phyloP scores from a whole-genome alignment of 257 asterid genomes.

The Scutellaria minor region DNA sequence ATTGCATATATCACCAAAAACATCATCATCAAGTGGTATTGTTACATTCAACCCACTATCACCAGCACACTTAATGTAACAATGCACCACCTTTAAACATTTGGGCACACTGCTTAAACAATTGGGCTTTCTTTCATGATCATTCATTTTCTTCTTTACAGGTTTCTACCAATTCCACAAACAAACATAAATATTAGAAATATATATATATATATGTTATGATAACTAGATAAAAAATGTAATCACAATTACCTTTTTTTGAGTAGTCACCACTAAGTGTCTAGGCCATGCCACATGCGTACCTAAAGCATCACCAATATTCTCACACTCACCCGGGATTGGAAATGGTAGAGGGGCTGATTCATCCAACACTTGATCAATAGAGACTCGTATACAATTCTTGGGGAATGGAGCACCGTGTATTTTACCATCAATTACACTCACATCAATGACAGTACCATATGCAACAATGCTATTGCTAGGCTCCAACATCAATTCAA shows the following conservation, averaged over 20 bases:
- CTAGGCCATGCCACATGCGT: slow-evolving; percentile 24
- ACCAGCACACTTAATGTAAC: slow-evolving; percentile 7
- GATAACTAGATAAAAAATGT: neutral
- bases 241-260: neutral
- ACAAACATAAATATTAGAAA: neutral
- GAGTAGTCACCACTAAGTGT: neutral
- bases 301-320: slow-evolving; percentile 24
- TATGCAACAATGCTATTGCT: slow-evolving; percentile 4
- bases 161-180: neutral
- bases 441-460: slow-evolving; percentile 5
- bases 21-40: too few relatives aligned
- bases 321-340: neutral
- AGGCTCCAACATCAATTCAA: neutral
- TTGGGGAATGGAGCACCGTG: slow-evolving; percentile 16
- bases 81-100: slow-evolving; percentile 14
- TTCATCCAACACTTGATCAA: slow-evolving; percentile 7
- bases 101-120: neutral
- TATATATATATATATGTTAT: neutral
- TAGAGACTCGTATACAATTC: neutral
- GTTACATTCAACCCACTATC: too few relatives aligned
- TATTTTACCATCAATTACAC: neutral
- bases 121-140: neutral
- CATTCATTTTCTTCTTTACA: neutral
- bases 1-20: too few relatives aligned
- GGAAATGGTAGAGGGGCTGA: slow-evolving; percentile 1